Evolutionary conservation across 768 basidiomycete genomes (phyloP).

Genomic region (Tephrocybe sp.): DNA sequence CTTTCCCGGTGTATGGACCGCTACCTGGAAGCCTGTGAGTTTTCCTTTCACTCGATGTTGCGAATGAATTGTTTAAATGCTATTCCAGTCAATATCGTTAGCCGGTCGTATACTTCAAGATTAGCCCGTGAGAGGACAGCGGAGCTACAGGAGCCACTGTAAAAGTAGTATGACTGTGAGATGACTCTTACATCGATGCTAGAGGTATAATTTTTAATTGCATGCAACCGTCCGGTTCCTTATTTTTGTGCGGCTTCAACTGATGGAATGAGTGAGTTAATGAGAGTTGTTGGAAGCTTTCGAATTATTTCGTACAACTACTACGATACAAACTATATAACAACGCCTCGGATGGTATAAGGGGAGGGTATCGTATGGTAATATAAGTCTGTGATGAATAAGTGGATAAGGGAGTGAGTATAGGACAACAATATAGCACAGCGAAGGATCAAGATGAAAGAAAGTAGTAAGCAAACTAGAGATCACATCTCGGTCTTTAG

Average conservation of each 20-base stretch:
- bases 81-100: conserved; percentile 72
- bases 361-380: conserved; percentile 6
- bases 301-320: conserved; percentile 10
- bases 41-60: not conserved
- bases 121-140: conserved; percentile 43
- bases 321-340: conserved; percentile 17
- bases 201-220: too few relatives aligned
- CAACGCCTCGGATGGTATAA: conserved; percentile 4
- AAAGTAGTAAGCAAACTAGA: not conserved
- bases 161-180: not conserved
- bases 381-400: conserved; percentile 6
- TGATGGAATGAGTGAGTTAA: too few relatives aligned
- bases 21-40: conserved; percentile 85
- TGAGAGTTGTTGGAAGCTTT: not conserved
- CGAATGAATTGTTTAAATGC: not conserved
- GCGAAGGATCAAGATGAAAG: not conserved
- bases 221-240: too few relatives aligned
- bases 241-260: too few relatives aligned
- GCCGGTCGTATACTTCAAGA: conserved; percentile 64
- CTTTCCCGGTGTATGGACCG: conserved; percentile 75
- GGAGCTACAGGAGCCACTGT: conserved; percentile 4
- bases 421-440: conserved; percentile 3
- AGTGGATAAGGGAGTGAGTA: too few relatives aligned
- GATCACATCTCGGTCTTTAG: not conserved
- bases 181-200: too few relatives aligned